These are phyloP conservation scores for Delphinella strobiligena DNA, from an alignment of 2,329 filamentous ascomycete species.

Conservation along the genomic window DNA sequence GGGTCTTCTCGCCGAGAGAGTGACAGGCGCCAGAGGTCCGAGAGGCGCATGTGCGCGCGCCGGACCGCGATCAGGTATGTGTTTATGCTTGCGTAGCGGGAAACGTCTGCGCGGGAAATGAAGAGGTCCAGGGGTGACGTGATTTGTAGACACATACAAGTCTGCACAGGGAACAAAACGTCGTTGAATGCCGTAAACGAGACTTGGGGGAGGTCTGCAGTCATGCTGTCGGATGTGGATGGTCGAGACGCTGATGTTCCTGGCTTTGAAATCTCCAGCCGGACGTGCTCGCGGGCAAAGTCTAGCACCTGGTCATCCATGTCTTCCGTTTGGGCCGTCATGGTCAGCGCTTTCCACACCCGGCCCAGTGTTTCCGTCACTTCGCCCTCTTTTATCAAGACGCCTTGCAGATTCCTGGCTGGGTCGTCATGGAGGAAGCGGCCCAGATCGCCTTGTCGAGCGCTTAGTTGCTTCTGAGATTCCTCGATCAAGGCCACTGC, in stretches of 20 bases:
- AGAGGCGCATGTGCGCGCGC: conserved; percentile 72
- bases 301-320: conserved; percentile 63
- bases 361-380: conserved; percentile 63
- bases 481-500: conserved; percentile 75
- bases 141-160: conserved; percentile 58
- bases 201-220: neutral
- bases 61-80: conserved; percentile 78
- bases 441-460: conserved; percentile 52
- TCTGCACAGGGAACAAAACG: conserved; percentile 67
- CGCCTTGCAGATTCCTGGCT: conserved; percentile 44
- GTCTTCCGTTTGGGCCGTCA: conserved; percentile 67
- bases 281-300: conserved; percentile 64
- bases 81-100: conserved; percentile 73
- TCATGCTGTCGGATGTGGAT: conserved; percentile 18
- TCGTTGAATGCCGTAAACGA: conserved; percentile 49
- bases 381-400: conserved; percentile 77
- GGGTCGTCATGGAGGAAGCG: conserved; percentile 38
- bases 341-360: conserved; percentile 67
- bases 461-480: conserved; percentile 67
- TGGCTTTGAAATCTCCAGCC: conserved; percentile 47
- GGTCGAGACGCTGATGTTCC: conserved; percentile 25
- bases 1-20: conserved; percentile 29
- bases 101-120: conserved; percentile 61
- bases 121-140: conserved; percentile 78
- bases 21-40: conserved; percentile 76